Percentiles rank a stretch among this genome's conserved stretches.
Conservation (phyloP, 257 asterid species). For the Eustoma russellianum region DNA sequence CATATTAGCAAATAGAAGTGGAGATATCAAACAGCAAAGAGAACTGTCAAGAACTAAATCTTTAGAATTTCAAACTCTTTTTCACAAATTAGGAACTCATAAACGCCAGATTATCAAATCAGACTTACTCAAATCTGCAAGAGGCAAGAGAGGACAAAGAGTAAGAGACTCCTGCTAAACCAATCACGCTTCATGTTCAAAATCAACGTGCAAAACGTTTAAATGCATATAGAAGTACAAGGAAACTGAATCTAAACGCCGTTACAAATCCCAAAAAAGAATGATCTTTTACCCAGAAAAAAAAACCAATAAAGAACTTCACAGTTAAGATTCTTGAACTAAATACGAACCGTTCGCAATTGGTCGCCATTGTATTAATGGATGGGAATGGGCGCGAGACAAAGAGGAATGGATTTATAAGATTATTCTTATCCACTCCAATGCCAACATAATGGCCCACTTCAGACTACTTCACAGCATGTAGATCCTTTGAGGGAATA, state of each 20-base stretch:
- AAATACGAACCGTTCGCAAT: slow-evolving; percentile 18
- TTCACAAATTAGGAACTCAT: no score
- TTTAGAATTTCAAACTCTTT: no score
- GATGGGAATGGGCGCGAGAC: slow-evolving; percentile 15
- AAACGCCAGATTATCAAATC: background rate
- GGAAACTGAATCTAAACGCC: slow-evolving; percentile 6
- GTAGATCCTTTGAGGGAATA: no score
- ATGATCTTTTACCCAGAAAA: slow-evolving; percentile 16
- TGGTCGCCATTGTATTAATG: slow-evolving; percentile 12
- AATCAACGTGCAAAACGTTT: background rate
- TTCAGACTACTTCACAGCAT: slow-evolving; percentile 9
- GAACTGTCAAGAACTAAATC: no score
- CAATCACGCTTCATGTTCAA: slow-evolving; percentile 12
- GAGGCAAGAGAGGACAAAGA: slow-evolving; percentile 4
- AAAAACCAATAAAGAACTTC: slow-evolving; percentile 7
- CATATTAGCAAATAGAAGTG: no score
- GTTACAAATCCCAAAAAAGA: slow-evolving; percentile 36
- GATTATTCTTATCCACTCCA: slow-evolving; percentile 13
- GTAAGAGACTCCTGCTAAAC: slow-evolving; percentile 22
- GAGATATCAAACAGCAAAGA: no score
- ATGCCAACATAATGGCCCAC: slow-evolving; percentile 36
- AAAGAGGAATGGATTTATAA: background rate
- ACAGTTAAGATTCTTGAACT: background rate
- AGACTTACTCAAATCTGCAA: slow-evolving; percentile 7
- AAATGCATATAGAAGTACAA: slow-evolving; percentile 2